A percentile compares a stretch with the other conserved stretches of the same genome.
These are phyloP conservation scores for Wickerhamomyces strasburgensis DNA, from an alignment of 805 yeast genomes.

Conservation along the genomic window DNA sequence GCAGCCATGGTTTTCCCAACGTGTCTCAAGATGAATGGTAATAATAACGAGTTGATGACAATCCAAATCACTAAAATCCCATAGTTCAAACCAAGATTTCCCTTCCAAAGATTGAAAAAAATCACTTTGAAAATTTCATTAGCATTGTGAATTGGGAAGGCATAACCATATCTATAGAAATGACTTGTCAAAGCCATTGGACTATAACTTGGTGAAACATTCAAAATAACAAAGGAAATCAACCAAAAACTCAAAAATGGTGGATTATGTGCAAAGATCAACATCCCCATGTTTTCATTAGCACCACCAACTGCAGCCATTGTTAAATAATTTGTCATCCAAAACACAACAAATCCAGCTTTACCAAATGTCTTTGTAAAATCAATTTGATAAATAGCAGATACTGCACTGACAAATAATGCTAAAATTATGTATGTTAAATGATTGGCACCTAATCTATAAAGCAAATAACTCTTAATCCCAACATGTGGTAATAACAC, in stretches of 20 bases:
- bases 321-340: constrained; percentile 64
- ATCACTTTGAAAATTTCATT: constrained; percentile 57
- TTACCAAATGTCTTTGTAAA: constrained; percentile 54
- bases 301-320: constrained; percentile 77
- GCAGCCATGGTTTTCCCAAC: constrained; percentile 35
- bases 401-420: constrained; percentile 51
- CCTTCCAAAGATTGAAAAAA: constrained; percentile 51
- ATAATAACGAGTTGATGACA: constrained; percentile 39
- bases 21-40: constrained; percentile 41
- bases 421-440: constrained; percentile 54
- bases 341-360: constrained; percentile 68
- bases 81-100: constrained; percentile 52
- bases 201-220: constrained; percentile 64
- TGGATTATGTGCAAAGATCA: constrained; percentile 50
- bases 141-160: constrained; percentile 64
- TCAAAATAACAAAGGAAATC: constrained; percentile 61
- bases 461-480: constrained; percentile 42
- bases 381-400: constrained; percentile 65
- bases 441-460: constrained; percentile 47
- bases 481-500: constrained; percentile 42
- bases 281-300: constrained; percentile 57
- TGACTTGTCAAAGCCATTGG: constrained; percentile 54
- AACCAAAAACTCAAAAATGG: constrained; percentile 70
- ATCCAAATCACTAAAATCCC: constrained; percentile 62
- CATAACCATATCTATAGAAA: constrained; percentile 63